Evolutionary conservation across 1,284 basidiomycete genomes (phyloP), one percentile per base, ranked within the genome.

Genomic region (Ceratobasidium sp.): DNA sequence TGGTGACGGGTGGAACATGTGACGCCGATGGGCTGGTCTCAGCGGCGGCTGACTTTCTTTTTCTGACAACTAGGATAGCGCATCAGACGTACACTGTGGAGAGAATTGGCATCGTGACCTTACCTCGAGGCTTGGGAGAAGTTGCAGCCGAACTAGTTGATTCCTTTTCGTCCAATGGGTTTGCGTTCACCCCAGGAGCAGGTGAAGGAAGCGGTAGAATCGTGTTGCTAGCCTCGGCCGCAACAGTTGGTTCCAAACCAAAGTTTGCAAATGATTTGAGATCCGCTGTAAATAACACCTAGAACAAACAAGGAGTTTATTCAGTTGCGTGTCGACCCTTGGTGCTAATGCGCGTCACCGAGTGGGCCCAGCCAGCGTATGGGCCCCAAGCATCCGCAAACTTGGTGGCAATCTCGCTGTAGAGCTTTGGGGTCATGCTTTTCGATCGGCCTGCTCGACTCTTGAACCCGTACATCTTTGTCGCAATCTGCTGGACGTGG

Each of bases 361-460:
- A 92, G 81, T 98, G 96, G 0, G 92, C 92, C 95, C 95, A 97
- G 5, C 96, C 96, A 5, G 94, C 95, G 80, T 92, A 89, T 0
- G 89, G 85, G 9, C 94, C 94, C 95, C 95, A 97, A 0, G 90
- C 85, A 0, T 83, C 80, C 0, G 84, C 79, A 0, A 98, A 83
- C 79, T 89, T 92, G 2, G 80, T 80, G 78, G 88, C 92, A 16
- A 95, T 88, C 77, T 91, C 90, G 14, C 91, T 89, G 80, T 96
- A 96, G 13, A 95, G 80, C 76, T 88, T 90, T 1, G 91, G 90
- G 0, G 90, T 91, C 89, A 96, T 92, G 24, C 85, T 76, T 79
- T 85, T 90, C 8, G 82, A 79, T 68, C 69, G 76, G 31, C 82
- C 84, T n/a, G 80, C 80, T 3, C 82, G 81, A 14, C 84, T 83